Percentiles rank a stretch among this genome's conserved stretches.
Evolutionary conservation across 169 alveolate genomes (phyloP).

Genomic region (Cryptosporidium viatorum): DNA sequence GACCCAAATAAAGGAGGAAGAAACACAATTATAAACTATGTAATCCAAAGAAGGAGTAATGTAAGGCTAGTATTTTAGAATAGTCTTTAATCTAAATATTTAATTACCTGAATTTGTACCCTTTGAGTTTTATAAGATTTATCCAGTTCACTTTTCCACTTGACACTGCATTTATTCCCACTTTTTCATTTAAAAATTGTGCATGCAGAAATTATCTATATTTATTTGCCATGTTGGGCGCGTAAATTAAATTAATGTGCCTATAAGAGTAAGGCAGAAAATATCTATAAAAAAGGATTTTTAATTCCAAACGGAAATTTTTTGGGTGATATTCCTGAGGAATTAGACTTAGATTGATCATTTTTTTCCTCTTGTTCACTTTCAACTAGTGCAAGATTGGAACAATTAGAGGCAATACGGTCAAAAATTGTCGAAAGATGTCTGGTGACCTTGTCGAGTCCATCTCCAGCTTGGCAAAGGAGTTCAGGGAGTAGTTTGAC

Average conservation of each 20-base stretch:
- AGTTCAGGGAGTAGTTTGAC: slow-evolving; percentile 65
- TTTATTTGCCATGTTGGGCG: slow-evolving; percentile 9
- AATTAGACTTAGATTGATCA: not conserved
- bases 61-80: not conserved
- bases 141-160: too few species aligned
- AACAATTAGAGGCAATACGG: slow-evolving; percentile 46
- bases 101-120: not conserved
- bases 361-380: slow-evolving; percentile 4
- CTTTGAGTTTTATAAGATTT: too few species aligned
- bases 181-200: too few species aligned
- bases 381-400: slow-evolving; percentile 27
- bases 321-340: not conserved
- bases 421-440: slow-evolving; percentile 37
- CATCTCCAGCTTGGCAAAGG: slow-evolving; percentile 67
- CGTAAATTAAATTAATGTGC: not conserved
- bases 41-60: not conserved
- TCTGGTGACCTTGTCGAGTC: slow-evolving; percentile 39
- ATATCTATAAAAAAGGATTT: not conserved
- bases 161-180: not conserved
- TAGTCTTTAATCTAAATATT: not conserved
- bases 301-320: not conserved
- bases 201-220: not conserved
- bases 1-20: not conserved
- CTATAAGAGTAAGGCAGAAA: not conserved
- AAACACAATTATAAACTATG: too few species aligned